Conservation (phyloP, 202 grass and related monocot species). For the Brachypodium distachyon region DNA sequence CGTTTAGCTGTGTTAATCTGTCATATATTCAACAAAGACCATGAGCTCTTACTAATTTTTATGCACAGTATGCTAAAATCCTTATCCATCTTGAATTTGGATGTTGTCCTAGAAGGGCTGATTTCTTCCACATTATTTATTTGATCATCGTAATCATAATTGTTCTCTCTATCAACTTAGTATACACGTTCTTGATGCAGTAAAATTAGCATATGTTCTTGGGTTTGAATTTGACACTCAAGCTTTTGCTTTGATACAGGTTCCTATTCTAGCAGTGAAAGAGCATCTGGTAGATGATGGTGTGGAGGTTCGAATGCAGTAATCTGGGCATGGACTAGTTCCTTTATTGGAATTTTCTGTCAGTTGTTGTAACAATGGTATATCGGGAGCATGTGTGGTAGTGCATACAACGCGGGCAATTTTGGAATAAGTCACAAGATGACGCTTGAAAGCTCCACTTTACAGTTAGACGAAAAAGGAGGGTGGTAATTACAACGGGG, state of each 20-base stretch:
- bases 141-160: neutral
- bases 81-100: neutral
- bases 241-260: constrained; percentile 34
- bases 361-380: neutral
- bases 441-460: neutral
- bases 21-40: neutral
- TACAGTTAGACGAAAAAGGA: too few species aligned
- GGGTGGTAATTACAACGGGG: too few species aligned
- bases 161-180: neutral
- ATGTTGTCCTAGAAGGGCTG: neutral
- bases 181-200: neutral
- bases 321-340: neutral
- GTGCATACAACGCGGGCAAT: neutral
- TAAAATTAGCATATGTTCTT: neutral
- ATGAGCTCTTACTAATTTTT: neutral
- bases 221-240: neutral
- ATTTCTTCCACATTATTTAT: constrained; percentile 3
- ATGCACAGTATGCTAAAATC: neutral
- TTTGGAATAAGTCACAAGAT: constrained; percentile 19
- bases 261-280: constrained; percentile 79
- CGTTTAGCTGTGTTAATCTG: neutral
- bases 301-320: constrained; percentile 66
- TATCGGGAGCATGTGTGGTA: neutral
- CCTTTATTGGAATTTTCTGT: neutral
- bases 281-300: constrained; percentile 62